These are phyloP conservation scores for Trichoderma arundinaceum DNA, from an alignment of 2,329 filamentous ascomycete species.

Conservation along the genomic window DNA sequence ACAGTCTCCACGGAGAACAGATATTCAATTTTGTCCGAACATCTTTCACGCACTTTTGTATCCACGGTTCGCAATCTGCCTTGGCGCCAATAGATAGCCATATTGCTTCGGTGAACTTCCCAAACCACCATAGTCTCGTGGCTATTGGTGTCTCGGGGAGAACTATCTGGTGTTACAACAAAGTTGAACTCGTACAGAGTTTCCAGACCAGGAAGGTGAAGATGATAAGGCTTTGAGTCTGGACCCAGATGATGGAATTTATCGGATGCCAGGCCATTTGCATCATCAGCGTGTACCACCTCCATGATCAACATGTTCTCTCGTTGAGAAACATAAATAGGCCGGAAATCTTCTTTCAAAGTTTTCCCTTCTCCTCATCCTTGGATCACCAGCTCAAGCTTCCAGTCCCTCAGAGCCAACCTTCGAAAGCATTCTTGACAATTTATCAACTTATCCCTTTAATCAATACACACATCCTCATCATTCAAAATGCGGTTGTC, in stretches of 20 bases:
- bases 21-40: neutral
- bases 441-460: neutral
- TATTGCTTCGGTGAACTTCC: conserved; percentile 10
- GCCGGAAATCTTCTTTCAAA: neutral
- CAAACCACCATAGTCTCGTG: conserved; percentile 23
- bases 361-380: conserved; percentile 17
- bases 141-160: neutral
- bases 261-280: neutral
- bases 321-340: conserved; percentile 29
- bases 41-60: conserved; percentile 24
- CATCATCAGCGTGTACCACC: neutral
- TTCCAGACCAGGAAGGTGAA: conserved; percentile 30
- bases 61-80: neutral
- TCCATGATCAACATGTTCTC: neutral
- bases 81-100: conserved; percentile 22
- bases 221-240: conserved; percentile 10
- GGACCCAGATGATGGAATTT: too few species aligned
- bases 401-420: neutral
- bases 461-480: neutral
- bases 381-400: conserved; percentile 26
- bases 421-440: neutral
- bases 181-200: conserved; percentile 13
- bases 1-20: neutral
- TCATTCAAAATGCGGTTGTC: conserved; percentile 37
- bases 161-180: conserved; percentile 19